Conservation (phyloP, 495 filamentous ascomycete genomes). For the Penicillium chermesinum region DNA sequence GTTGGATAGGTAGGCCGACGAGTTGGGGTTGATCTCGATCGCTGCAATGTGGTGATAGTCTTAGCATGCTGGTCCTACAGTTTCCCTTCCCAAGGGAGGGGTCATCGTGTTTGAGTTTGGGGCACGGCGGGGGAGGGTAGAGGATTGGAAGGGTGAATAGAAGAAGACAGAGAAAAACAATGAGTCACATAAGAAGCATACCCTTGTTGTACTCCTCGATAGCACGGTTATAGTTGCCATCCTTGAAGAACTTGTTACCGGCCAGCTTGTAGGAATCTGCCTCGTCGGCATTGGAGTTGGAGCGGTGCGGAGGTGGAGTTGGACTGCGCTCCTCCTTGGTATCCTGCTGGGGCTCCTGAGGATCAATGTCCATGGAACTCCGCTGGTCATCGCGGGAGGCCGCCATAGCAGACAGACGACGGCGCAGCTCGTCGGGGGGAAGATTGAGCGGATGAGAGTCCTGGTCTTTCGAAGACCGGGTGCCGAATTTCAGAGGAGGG, state of each 20-base stretch:
- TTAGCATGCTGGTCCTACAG: neutral
- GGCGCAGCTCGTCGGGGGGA: slow-evolving; percentile 75
- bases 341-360: slow-evolving; percentile 47
- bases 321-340: slow-evolving; percentile 57
- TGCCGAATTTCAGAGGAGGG: slow-evolving; percentile 17
- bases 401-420: slow-evolving; percentile 62
- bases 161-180: neutral
- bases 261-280: slow-evolving; percentile 86
- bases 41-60: slow-evolving; percentile 45
- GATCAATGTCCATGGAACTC: slow-evolving; percentile 76
- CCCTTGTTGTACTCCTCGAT: slow-evolving; percentile 94
- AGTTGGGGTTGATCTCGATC: slow-evolving; percentile 61
- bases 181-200: slow-evolving; percentile 32
- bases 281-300: slow-evolving; percentile 57
- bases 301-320: slow-evolving; percentile 72
- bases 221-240: slow-evolving; percentile 75
- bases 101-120: neutral
- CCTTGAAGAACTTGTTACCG: slow-evolving; percentile 95
- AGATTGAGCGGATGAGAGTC: slow-evolving; percentile 82
- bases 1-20: slow-evolving; percentile 89
- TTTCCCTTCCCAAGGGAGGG: neutral
- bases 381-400: slow-evolving; percentile 53
- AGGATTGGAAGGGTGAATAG: neutral
- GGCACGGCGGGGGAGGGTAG: no score
- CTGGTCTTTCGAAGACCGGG: slow-evolving; percentile 53